A percentile compares a stretch with the other conserved stretches of the same genome.
Evolutionary conservation across 2,329 filamentous ascomycete genomes (phyloP).

Genomic region (Paraphaeosphaeria sporulosa): DNA sequence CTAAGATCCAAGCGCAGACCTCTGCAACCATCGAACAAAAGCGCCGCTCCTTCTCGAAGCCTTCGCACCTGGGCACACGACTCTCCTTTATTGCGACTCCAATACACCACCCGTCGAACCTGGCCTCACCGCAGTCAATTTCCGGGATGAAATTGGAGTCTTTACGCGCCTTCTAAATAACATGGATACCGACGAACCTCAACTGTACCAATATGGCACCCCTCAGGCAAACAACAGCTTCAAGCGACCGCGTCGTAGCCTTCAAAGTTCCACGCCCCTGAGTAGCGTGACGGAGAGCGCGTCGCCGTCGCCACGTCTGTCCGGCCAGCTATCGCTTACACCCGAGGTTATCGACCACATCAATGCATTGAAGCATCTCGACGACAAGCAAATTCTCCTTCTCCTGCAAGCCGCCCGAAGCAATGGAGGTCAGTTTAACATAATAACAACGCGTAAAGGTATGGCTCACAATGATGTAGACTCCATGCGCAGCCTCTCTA

Average conservation of each 20-base stretch:
- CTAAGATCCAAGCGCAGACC: slow-evolving; percentile 43
- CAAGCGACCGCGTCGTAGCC: slow-evolving; percentile 48
- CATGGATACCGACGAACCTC: slow-evolving; percentile 49
- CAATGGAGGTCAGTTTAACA: slow-evolving; percentile 40
- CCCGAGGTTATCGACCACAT: slow-evolving; percentile 50
- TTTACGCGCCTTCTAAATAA: slow-evolving; percentile 39
- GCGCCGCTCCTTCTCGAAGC: slow-evolving; percentile 44
- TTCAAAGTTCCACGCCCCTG: slow-evolving; percentile 46
- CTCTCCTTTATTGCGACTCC: slow-evolving; percentile 33
- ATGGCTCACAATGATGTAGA: slow-evolving; percentile 38
- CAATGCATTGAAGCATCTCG: slow-evolving; percentile 50
- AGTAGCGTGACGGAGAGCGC: slow-evolving; percentile 47
- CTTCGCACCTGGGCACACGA: slow-evolving; percentile 34
- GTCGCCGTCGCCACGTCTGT: slow-evolving; percentile 45
- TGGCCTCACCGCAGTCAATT: slow-evolving; percentile 40
- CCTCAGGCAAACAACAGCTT: slow-evolving; percentile 46
- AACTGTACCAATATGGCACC: slow-evolving; percentile 46
- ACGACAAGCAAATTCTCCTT: slow-evolving; percentile 49
- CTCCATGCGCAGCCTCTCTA: slow-evolving; percentile 37
- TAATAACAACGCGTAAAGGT: slow-evolving; percentile 16
- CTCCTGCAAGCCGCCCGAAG: slow-evolving; percentile 48
- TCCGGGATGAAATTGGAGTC: slow-evolving; percentile 47
- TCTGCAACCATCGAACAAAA: slow-evolving; percentile 43
- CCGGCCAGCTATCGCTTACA: slow-evolving; percentile 42
- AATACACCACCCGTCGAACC: slow-evolving; percentile 35